Base-by-base conservation (phyloP, 2,329 filamentous ascomycete genomes). In the Trichophaea hybrida region DNA sequence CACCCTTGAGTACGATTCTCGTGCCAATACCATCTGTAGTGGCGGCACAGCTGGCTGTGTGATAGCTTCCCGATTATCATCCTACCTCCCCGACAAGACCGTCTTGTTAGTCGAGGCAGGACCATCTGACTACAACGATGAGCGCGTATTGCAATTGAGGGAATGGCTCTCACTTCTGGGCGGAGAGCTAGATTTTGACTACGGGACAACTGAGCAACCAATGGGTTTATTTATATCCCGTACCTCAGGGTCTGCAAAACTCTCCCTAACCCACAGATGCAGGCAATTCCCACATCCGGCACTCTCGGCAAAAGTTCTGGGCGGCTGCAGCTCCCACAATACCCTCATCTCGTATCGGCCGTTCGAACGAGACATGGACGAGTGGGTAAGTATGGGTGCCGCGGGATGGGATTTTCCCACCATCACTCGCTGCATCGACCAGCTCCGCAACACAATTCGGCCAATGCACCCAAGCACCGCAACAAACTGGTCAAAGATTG, bases 401-500 rank as follows among this genome's bases (percentile, higher is more conserved):
- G 81, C 80, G 70, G 88, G 88, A 69, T 95, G 89, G 89, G 82
- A 80, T 69, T 94, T 94, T 74, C 82, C 87, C 70, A 88, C 81
- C 62, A 86, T 95, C 73, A 93, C 82, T 73, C 81, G 87, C 60
- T 77, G 89, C 49, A 77, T 93, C 67, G 85, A 93, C 76, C 88
- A 86, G 73, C 78, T 94, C 68, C 84, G 86, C 72, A 94, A 93
- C 77, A 88, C 86, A n/a, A 80, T 94, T 63, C 88, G 94, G 74
- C 88, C 88, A 7, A 88, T 94, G 37, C 88, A 94, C 73, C 78
- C 60, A 82, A 84, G 61, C 88, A 94, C 75, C 80, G 87, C 67
- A 95, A 94, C 75, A 86, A 94, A 77, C 79, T 95, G 55, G 94
- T 88, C 78, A 81, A 87, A 73, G 89, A 94, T 73, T 95, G 89